Conservation (phyloP, 163 green algal species). For the Scenedesmus sp. region DNA sequence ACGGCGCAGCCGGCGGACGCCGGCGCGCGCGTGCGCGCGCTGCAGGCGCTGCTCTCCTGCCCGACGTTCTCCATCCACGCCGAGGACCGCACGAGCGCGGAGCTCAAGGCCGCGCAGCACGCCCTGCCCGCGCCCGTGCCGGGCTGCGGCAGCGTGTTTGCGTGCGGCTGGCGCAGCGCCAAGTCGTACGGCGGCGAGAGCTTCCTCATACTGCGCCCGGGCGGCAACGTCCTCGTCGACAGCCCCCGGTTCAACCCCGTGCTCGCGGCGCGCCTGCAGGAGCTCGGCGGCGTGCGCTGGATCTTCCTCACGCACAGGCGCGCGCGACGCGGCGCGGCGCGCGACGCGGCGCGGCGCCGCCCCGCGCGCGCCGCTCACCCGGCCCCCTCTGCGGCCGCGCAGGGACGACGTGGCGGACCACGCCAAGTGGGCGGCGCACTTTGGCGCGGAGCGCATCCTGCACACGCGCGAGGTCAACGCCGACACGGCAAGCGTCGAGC, state of each 20-base stretch:
- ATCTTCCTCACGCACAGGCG: slow-evolving; percentile 79
- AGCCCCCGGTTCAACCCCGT: slow-evolving; percentile 62
- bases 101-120: slow-evolving; percentile 58
- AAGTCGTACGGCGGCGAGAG: slow-evolving; percentile 57
- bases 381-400: background rate
- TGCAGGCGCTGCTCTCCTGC: slow-evolving; percentile 77
- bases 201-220: slow-evolving; percentile 61
- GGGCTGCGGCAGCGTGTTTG: slow-evolving; percentile 52
- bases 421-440: slow-evolving; percentile 63
- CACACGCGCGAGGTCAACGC: slow-evolving; percentile 57
- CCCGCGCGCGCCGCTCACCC: too few relatives aligned
- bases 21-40: slow-evolving; percentile 51
- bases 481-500: slow-evolving; percentile 31
- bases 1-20: slow-evolving; percentile 60
- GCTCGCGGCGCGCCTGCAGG: slow-evolving; percentile 64
- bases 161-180: slow-evolving; percentile 65
- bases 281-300: slow-evolving; percentile 65
- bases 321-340: background rate
- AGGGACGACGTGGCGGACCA: slow-evolving; percentile 77
- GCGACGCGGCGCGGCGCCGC: too few relatives aligned
- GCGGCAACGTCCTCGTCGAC: slow-evolving; percentile 72
- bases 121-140: slow-evolving; percentile 57
- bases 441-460: slow-evolving; percentile 63
- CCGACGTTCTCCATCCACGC: slow-evolving; percentile 73
- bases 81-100: slow-evolving; percentile 22